Percentiles rank a stretch among this genome's conserved stretches.
These are phyloP conservation scores for Tetrahymena elliotti DNA, from an alignment of 73 alveolate genomes.

Conservation along the genomic window DNA sequence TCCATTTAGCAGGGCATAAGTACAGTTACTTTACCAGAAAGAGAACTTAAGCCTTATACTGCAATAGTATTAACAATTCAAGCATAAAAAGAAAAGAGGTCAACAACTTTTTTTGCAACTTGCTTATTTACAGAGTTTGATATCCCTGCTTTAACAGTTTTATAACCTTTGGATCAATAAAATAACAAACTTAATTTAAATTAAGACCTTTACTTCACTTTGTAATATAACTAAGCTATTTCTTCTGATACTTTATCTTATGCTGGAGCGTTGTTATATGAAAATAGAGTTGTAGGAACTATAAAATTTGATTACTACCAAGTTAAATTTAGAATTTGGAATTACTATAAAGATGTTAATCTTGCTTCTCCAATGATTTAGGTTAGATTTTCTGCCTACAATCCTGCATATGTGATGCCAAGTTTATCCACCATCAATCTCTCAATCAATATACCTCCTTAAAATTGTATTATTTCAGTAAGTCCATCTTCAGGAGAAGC, in stretches of 20 bases:
- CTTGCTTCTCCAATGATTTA: background rate
- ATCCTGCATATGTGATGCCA: background rate
- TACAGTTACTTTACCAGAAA: background rate
- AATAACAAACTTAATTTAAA: too few species aligned
- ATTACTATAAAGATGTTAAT: background rate
- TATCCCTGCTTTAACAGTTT: background rate
- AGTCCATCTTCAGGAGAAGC: background rate
- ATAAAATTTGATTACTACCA: background rate
- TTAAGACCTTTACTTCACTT: background rate
- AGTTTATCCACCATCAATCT: background rate
- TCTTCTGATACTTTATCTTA: background rate
- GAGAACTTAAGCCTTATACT: background rate
- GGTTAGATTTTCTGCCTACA: background rate
- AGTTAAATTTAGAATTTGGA: background rate
- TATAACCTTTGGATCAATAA: background rate
- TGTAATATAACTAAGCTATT: too few species aligned
- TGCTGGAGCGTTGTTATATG: background rate
- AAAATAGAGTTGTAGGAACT: background rate
- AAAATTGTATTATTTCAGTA: background rate
- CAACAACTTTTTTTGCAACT: background rate
- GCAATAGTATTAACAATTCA: background rate
- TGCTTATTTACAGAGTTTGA: background rate
- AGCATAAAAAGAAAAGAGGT: background rate
- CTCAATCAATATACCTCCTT: background rate
- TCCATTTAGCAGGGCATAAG: background rate